These are phyloP conservation scores for Avena insularis DNA, from an alignment of 176 grass and related monocot genomes.

Conservation along the genomic window DNA sequence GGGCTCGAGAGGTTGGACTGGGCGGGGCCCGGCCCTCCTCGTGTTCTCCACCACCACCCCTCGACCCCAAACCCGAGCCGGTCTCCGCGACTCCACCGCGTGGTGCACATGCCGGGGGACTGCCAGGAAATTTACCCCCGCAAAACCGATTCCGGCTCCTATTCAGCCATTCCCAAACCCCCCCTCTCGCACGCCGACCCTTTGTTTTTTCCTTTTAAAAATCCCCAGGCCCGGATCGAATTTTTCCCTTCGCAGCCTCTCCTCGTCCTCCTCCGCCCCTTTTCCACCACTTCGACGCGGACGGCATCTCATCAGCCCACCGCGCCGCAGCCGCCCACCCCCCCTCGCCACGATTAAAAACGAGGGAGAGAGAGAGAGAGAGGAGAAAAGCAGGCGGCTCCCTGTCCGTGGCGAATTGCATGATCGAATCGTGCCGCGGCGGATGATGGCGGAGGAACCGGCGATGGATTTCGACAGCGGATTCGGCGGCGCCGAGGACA, in stretches of 20 bases:
- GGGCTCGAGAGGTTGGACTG: neutral
- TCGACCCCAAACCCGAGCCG: neutral
- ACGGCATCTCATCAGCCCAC: constrained; percentile 24
- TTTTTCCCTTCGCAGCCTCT: constrained; percentile 25
- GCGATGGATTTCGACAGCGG: constrained; percentile 40
- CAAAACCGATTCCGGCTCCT: neutral
- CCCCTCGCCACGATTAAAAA: constrained; percentile 14
- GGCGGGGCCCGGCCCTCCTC: neutral
- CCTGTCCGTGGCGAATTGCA: constrained; percentile 23
- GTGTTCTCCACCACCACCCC: neutral
- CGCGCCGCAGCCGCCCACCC: constrained; percentile 29
- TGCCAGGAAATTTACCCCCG: constrained; percentile 26
- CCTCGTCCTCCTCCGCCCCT: neutral
- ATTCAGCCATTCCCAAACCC: constrained; percentile 6
- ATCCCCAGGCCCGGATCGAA: constrained; percentile 1
- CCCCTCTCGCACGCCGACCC: neutral
- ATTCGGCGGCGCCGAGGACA: constrained; percentile 43
- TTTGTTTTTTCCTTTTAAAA: constrained; percentile 18
- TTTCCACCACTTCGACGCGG: constrained; percentile 42
- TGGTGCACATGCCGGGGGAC: constrained; percentile 38
- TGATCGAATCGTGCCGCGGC: constrained; percentile 49
- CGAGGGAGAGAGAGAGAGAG: neutral
- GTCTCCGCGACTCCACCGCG: constrained; percentile 1
- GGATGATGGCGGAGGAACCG: constrained; percentile 62
- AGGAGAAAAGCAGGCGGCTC: neutral